Evolutionary conservation across 805 yeast genomes (phyloP), one percentile per base, ranked within the genome.

Genomic region (Saccharomycopsis malanga): DNA sequence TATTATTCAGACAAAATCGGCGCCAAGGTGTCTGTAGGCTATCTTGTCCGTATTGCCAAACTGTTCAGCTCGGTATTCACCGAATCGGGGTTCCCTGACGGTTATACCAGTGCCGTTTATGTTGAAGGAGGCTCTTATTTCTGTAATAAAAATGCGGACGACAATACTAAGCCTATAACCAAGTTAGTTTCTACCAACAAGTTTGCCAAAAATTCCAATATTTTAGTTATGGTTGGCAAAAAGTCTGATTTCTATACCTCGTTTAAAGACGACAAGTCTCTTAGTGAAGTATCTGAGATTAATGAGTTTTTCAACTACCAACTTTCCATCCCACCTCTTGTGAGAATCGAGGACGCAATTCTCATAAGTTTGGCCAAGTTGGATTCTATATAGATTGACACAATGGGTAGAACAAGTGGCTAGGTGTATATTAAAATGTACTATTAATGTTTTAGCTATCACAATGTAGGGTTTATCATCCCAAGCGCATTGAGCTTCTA

Each of bases 281-380:
- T 83, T 39, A 77, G 70, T 45, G 80, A 74, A 2, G 74, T 82
- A 6, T 68, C 68, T 0, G 69, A 68, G 36, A 77, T 81, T 1
- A 64, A 71, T 12, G 81, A 79, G 52, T 72, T 87, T 68, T 83
- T 87, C 38, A 44, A 48, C 18, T 21, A 38, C 60, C 68, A 72
- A 46, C 42, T 77, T 21, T 57, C 58, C 4, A 71, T 83, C 5
- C 82, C 84, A 1, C 60, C 65, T 1, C 76, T 82, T 0, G 71
- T 76, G 0, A 68, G 83, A 49, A 70, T 82, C 1, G 95, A 86
- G 57, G 96, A 87, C 61, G 83, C 81, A 3, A 71, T 79, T 1
- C 58, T 81, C 63, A 76, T 83, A 7, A 73, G 81, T 0, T 61
- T 83, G 39, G 61, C 87, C 0, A 64, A 63, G 46, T 22, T 48